Evolutionary conservation across 2,329 filamentous ascomycete genomes (phyloP).

Genomic region (Alternaria angustiovoidea): DNA sequence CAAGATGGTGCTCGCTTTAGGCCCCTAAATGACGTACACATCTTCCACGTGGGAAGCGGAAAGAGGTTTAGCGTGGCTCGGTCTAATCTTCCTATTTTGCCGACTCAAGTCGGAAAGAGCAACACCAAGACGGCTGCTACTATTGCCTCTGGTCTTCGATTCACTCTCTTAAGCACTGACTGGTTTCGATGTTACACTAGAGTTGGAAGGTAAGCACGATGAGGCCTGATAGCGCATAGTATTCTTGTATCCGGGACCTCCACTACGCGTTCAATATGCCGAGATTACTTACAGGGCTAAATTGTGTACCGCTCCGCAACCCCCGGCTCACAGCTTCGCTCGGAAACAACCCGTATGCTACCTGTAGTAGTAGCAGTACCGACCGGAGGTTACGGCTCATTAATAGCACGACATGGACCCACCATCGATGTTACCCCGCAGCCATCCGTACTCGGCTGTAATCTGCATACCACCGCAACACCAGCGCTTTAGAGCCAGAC

Average conservation of each 20-base stretch:
- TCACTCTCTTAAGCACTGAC: neutral
- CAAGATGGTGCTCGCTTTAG: neutral
- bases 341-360: slow-evolving; percentile 1
- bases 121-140: neutral
- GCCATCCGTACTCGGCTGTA: slow-evolving; percentile 13
- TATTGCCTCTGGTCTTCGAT: neutral
- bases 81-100: neutral
- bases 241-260: neutral
- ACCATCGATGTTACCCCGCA: slow-evolving; percentile 23
- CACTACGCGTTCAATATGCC: slow-evolving; percentile 3
- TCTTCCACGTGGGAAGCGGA: neutral
- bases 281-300: slow-evolving; percentile 8
- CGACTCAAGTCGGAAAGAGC: neutral
- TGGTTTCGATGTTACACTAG: neutral
- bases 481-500: slow-evolving; percentile 8
- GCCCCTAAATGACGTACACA: neutral
- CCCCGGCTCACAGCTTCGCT: slow-evolving; percentile 4
- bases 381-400: slow-evolving; percentile 3
- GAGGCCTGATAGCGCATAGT: neutral
- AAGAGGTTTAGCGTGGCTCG: neutral
- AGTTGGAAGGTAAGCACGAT: too few relatives aligned
- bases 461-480: slow-evolving; percentile 4
- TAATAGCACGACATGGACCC: slow-evolving; percentile 10
- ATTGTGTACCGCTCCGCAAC: neutral
- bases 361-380: neutral